Evolutionary conservation across 495 filamentous ascomycete genomes (phyloP).

Genomic region (Aspergillus conjunctus): DNA sequence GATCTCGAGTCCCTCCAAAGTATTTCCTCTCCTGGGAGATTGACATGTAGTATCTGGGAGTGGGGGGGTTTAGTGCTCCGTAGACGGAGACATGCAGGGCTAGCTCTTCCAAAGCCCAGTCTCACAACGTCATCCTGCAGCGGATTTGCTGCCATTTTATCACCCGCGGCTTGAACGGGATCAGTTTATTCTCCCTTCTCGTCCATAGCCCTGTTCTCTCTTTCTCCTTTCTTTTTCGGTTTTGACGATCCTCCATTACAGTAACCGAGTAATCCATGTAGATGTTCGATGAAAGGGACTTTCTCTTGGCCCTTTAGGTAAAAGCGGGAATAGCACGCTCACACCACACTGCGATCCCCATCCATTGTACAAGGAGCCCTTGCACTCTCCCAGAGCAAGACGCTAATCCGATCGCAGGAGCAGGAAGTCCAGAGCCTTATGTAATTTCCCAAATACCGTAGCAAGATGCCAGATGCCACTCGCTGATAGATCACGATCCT

Average conservation of each 20-base stretch:
- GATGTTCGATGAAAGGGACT: too few relatives aligned
- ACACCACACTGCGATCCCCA: slow-evolving; percentile 21
- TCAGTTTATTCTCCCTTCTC: slow-evolving; percentile 5
- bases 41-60: slow-evolving; percentile 4
- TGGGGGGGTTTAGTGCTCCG: slow-evolving; percentile 1
- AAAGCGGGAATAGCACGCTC: slow-evolving; percentile 1
- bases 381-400: slow-evolving; percentile 31
- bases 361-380: slow-evolving; percentile 18
- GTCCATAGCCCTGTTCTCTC: background rate
- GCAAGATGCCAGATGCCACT: slow-evolving; percentile 39
- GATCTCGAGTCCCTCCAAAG: background rate
- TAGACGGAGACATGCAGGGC: slow-evolving; percentile 10
- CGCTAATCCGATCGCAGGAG: slow-evolving; percentile 32
- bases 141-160: slow-evolving; percentile 3
- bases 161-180: background rate
- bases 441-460: slow-evolving; percentile 31
- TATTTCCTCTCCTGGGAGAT: background rate
- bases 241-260: too few relatives aligned
- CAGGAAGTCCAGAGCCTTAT: slow-evolving; percentile 37
- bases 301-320: background rate
- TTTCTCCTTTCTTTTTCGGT: too few relatives aligned
- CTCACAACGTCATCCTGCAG: slow-evolving; percentile 26
- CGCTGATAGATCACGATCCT: slow-evolving; percentile 34
- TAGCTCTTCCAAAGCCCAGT: slow-evolving; percentile 12
- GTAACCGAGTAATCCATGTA: too few relatives aligned